These are phyloP conservation scores for Kwoniella sp. DNA, from an alignment of 768 basidiomycete species.

Conservation along the genomic window DNA sequence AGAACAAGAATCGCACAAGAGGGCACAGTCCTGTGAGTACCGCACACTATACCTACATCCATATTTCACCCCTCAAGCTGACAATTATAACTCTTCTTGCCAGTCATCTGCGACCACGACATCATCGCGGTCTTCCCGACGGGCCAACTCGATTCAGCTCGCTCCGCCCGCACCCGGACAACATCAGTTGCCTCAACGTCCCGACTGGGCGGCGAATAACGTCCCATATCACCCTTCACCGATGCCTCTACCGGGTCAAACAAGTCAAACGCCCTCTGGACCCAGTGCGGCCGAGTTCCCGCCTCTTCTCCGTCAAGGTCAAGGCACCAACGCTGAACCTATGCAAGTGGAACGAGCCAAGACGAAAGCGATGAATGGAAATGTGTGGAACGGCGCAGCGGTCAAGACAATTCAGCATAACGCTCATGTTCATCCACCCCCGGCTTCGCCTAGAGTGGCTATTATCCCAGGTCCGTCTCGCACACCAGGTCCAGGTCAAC, in stretches of 20 bases:
- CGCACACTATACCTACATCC: neutral
- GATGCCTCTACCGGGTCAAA: constrained; percentile 19
- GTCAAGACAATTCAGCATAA: constrained; percentile 11
- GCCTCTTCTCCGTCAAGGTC: constrained; percentile 31
- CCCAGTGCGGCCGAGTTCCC: constrained; percentile 39
- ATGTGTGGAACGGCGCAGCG: constrained; percentile 38
- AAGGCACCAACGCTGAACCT: constrained; percentile 38
- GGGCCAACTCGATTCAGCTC: constrained; percentile 32
- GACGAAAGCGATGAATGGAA: constrained; percentile 19
- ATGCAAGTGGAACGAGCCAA: constrained; percentile 44
- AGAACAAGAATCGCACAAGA: constrained; percentile 23
- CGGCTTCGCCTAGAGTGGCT: constrained; percentile 10
- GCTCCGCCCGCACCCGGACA: constrained; percentile 32
- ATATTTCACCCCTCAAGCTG: constrained; percentile 3
- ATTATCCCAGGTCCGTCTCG: constrained; percentile 20
- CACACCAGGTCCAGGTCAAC: constrained; percentile 4
- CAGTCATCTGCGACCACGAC: constrained; percentile 42
- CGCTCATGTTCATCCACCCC: neutral
- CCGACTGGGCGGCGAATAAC: constrained; percentile 50
- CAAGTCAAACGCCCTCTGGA: neutral
- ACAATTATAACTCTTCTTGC: neutral
- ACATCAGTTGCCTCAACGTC: constrained; percentile 45
- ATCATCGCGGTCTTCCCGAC: constrained; percentile 45
- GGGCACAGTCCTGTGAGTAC: constrained; percentile 49
- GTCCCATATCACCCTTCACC: constrained; percentile 48